A percentile compares a stretch with the other conserved stretches of the same genome.
phyloP scores from a whole-genome alignment of 805 yeast species.

The Wickerhamomyces canadensis region DNA sequence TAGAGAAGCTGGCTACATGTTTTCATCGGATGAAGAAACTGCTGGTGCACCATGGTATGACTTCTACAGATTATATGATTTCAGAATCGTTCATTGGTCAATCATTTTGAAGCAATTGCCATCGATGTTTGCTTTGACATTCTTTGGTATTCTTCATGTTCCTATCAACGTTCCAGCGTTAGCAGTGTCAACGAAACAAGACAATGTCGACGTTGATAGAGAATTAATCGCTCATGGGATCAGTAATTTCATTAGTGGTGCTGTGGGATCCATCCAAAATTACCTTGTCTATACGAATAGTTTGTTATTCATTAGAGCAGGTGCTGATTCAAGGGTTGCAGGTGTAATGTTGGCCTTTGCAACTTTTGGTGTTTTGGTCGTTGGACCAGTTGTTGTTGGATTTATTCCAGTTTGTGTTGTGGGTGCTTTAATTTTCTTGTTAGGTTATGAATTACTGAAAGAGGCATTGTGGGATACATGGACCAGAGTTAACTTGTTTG shows the following conservation, averaged over 20 bases:
- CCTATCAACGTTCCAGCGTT: conserved; percentile 97
- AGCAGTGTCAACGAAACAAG: conserved; percentile 85
- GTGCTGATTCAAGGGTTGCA: conserved; percentile 85
- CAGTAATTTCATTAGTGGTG: conserved; percentile 81
- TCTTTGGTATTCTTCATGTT: conserved; percentile 92
- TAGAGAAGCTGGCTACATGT: conserved; percentile 81
- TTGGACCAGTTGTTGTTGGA: conserved; percentile 91
- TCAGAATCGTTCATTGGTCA: conserved; percentile 69
- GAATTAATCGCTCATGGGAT: conserved; percentile 94
- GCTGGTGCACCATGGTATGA: conserved; percentile 83
- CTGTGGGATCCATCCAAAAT: conserved; percentile 85
- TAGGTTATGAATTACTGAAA: conserved; percentile 84
- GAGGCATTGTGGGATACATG: conserved; percentile 85
- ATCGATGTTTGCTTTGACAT: conserved; percentile 91
- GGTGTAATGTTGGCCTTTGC: conserved; percentile 86
- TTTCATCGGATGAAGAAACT: conserved; percentile 45
- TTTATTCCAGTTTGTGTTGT: conserved; percentile 95
- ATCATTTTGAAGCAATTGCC: conserved; percentile 69
- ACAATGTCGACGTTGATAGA: conserved; percentile 78
- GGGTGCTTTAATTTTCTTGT: conserved; percentile 81
- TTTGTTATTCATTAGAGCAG: conserved; percentile 86
- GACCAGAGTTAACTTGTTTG: conserved; percentile 69
- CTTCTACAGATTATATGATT: conserved; percentile 70
- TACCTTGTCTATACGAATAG: conserved; percentile 94
- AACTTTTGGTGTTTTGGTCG: conserved; percentile 73